These are phyloP conservation scores for Pisolithus marmoratus DNA, from an alignment of 768 basidiomycete species.

Conservation along the genomic window DNA sequence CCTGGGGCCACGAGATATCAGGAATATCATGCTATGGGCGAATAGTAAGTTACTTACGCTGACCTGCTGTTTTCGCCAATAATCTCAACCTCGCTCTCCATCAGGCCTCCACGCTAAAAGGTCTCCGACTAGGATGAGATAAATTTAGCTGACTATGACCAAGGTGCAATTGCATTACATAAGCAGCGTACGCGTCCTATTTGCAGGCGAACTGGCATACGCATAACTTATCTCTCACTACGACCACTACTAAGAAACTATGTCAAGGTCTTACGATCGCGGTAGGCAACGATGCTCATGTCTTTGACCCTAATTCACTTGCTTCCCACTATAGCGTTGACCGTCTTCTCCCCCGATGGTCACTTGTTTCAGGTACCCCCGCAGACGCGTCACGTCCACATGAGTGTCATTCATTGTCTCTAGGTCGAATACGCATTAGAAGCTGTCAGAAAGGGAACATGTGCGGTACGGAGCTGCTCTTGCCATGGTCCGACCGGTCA, in stretches of 20 bases:
- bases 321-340: slow-evolving; percentile 58
- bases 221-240: too few species aligned
- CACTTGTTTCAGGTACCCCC: slow-evolving; percentile 88
- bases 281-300: slow-evolving; percentile 45
- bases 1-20: slow-evolving; percentile 1
- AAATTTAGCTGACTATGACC: too few species aligned
- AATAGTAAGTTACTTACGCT: slow-evolving; percentile 8
- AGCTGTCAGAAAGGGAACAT: slow-evolving; percentile 95
- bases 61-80: slow-evolving; percentile 4
- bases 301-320: slow-evolving; percentile 1
- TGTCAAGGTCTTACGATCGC: slow-evolving; percentile 98
- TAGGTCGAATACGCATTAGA: slow-evolving; percentile 99
- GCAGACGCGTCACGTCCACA: slow-evolving; percentile 22
- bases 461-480: slow-evolving; percentile 62
- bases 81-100: slow-evolving; percentile 24
- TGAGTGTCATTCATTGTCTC: slow-evolving; percentile 14
- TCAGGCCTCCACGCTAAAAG: background rate
- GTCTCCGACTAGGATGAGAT: too few species aligned
- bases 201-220: background rate
- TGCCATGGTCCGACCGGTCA: background rate
- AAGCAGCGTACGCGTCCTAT: slow-evolving; percentile 38
- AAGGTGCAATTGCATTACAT: too few species aligned
- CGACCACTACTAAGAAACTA: slow-evolving; percentile 25
- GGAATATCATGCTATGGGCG: background rate
- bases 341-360: slow-evolving; percentile 97